phyloP scores from a whole-genome alignment of 257 asterid genomes.

The Nicotiana obtusifolia region DNA sequence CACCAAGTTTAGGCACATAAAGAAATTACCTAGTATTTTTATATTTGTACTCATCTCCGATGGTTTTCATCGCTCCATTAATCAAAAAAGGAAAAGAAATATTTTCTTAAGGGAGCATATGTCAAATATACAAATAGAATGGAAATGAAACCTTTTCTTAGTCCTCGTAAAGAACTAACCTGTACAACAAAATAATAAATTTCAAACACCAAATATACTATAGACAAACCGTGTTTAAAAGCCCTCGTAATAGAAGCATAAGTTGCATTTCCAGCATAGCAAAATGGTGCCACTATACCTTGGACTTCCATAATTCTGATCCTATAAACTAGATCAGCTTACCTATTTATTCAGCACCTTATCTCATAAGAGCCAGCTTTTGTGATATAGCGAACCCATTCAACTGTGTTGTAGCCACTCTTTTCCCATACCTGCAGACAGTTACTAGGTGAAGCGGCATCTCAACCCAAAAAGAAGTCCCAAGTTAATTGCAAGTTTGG shows the following conservation, averaged over 20 bases:
- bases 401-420: constrained; percentile 98
- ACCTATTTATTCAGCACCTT: constrained; percentile 53
- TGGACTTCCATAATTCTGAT: constrained; percentile 5
- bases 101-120: neutral
- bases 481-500: neutral
- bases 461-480: neutral
- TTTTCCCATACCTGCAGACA: constrained; percentile 93
- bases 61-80: neutral
- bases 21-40: neutral
- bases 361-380: constrained; percentile 98
- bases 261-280: neutral
- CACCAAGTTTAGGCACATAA: no score
- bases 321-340: constrained; percentile 1
- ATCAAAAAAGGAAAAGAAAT: neutral
- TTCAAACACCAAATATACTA: neutral
- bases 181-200: constrained; percentile 8
- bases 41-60: neutral
- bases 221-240: neutral
- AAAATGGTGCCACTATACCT: neutral
- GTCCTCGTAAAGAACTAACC: constrained; percentile 5
- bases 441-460: constrained; percentile 9
- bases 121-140: constrained; percentile 2
- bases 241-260: neutral
- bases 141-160: constrained; percentile 6
- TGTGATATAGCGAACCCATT: constrained; percentile 98